These are phyloP conservation scores for Microdochium nivale DNA, from an alignment of 2,329 filamentous ascomycete species.

Conservation along the genomic window DNA sequence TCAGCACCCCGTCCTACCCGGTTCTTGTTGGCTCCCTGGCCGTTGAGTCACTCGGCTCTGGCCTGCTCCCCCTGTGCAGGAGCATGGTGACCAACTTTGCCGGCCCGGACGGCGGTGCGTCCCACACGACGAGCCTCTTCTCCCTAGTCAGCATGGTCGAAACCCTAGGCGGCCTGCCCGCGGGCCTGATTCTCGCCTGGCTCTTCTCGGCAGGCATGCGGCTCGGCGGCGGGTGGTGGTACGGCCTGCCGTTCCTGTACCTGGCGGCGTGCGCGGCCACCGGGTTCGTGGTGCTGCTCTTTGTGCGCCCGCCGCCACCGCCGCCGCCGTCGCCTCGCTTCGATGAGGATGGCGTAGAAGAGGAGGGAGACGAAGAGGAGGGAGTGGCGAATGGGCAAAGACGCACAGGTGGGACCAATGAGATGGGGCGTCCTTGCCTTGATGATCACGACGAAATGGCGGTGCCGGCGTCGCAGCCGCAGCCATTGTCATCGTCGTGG, in stretches of 20 bases:
- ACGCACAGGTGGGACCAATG: too few species aligned
- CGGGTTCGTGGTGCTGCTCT: neutral
- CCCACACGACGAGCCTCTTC: conserved; percentile 17
- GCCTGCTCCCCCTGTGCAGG: conserved; percentile 10
- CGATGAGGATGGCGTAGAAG: too few species aligned
- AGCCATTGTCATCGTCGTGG: too few species aligned
- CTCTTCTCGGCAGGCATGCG: conserved; percentile 14
- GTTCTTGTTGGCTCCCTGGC: conserved; percentile 10
- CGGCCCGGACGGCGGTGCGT: conserved; percentile 7
- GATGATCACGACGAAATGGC: too few species aligned
- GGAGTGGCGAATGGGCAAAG: too few species aligned
- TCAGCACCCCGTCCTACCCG: conserved; percentile 4
- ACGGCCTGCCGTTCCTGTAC: conserved; percentile 16
- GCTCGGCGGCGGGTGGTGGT: conserved; percentile 10
- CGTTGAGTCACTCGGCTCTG: conserved; percentile 11
- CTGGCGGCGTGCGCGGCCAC: neutral
- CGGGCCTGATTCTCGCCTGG: conserved; percentile 16
- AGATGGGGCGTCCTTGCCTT: too few species aligned
- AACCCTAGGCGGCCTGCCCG: conserved; percentile 12
- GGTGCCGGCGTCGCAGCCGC: too few species aligned
- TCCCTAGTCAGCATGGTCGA: conserved; percentile 18
- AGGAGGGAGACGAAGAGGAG: too few species aligned
- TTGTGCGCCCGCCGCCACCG: neutral
- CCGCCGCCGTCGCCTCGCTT: neutral
- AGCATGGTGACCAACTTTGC: conserved; percentile 11